These are phyloP conservation scores for Cicer arietinum DNA, from an alignment of 306 rosid genomes.

Conservation along the genomic window DNA sequence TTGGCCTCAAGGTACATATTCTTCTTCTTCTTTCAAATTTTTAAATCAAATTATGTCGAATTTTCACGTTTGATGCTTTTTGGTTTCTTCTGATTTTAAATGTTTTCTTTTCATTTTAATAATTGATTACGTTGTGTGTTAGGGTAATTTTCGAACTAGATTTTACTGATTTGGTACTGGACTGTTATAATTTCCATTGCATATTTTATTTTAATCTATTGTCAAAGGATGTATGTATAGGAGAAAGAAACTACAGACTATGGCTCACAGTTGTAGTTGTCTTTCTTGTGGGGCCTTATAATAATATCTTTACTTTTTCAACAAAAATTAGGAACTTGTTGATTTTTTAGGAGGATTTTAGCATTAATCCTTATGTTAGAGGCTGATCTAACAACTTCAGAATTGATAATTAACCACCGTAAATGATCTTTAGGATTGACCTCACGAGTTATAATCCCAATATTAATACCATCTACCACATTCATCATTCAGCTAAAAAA, in stretches of 20 bases:
- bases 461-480: background rate
- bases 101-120: slow-evolving; percentile 5
- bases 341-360: background rate
- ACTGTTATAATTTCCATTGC: too few relatives aligned
- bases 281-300: too few relatives aligned
- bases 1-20: slow-evolving; percentile 78
- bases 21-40: background rate
- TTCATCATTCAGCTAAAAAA: background rate
- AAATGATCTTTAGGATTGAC: background rate
- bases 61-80: background rate
- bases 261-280: too few relatives aligned
- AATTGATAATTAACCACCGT: background rate
- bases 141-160: background rate
- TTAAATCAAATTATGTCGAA: background rate
- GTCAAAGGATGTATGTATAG: too few relatives aligned
- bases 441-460: slow-evolving; percentile 17
- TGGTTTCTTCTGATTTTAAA: background rate
- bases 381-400: too few relatives aligned
- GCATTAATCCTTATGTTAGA: background rate
- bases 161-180: background rate
- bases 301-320: too few relatives aligned
- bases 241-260: too few relatives aligned
- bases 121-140: slow-evolving; percentile 16
- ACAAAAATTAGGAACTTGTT: background rate
- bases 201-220: too few relatives aligned